phyloP scores from a whole-genome alignment of 805 yeast species.

The Zygosaccharomyces bailii region DNA sequence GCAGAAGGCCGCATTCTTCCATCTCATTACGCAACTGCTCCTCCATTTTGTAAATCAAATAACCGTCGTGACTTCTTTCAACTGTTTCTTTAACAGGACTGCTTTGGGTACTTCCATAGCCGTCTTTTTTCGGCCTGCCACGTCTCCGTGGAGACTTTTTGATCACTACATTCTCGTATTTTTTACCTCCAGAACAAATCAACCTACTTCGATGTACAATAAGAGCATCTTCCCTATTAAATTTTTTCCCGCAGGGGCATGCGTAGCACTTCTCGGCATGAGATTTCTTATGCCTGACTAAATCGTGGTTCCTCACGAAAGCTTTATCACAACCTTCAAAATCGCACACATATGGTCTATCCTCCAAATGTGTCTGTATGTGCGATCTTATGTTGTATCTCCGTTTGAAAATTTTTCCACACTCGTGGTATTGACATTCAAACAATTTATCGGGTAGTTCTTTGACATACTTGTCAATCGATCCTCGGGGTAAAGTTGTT shows the following conservation, averaged over 20 bases:
- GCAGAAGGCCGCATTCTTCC: slow-evolving; percentile 21
- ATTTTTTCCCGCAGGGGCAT: slow-evolving; percentile 94
- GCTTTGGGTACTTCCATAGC: slow-evolving; percentile 15
- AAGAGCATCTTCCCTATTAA: slow-evolving; percentile 85
- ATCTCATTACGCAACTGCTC: slow-evolving; percentile 24
- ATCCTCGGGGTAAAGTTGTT: slow-evolving; percentile 76
- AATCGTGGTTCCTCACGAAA: slow-evolving; percentile 94
- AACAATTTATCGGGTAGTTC: slow-evolving; percentile 77
- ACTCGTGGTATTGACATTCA: slow-evolving; percentile 69
- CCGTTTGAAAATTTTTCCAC: slow-evolving; percentile 82
- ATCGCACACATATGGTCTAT: slow-evolving; percentile 83
- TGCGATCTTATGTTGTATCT: slow-evolving; percentile 92
- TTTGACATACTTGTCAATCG: slow-evolving; percentile 74
- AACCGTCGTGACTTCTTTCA: slow-evolving; percentile 21
- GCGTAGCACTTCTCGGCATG: slow-evolving; percentile 69
- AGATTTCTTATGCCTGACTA: slow-evolving; percentile 83
- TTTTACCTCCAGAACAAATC: slow-evolving; percentile 73
- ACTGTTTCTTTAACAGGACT: slow-evolving; percentile 30
- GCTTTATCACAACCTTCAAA: slow-evolving; percentile 64
- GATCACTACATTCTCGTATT: slow-evolving; percentile 27
- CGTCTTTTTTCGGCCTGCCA: slow-evolving; percentile 29
- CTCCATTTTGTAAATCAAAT: slow-evolving; percentile 23
- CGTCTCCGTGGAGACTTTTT: slow-evolving; percentile 33
- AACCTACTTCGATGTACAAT: slow-evolving; percentile 73
- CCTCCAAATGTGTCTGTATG: slow-evolving; percentile 93